phyloP scores from a whole-genome alignment of 352 stramenopile species.

The Pythium volutum region DNA sequence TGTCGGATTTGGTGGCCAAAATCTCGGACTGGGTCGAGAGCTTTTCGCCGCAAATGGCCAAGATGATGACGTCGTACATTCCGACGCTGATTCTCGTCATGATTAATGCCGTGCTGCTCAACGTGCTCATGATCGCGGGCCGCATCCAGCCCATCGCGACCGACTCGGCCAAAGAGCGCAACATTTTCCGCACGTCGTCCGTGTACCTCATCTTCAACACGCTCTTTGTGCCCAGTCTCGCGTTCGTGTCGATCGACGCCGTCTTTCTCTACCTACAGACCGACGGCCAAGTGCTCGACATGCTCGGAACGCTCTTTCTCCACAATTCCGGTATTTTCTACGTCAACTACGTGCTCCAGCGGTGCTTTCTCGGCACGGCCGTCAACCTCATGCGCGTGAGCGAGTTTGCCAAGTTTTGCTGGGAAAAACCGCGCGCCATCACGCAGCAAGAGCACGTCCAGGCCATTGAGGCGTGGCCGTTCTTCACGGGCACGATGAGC shows the following conservation, averaged over 20 bases:
- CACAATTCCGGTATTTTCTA: conserved; percentile 90
- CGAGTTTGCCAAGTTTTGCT: conserved; percentile 81
- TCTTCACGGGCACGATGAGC: conserved; percentile 83
- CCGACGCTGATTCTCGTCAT: conserved; percentile 85
- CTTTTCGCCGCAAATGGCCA: conserved; percentile 78
- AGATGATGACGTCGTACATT: conserved; percentile 75
- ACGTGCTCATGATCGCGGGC: conserved; percentile 75
- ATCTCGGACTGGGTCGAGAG: conserved; percentile 54
- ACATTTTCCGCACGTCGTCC: conserved; percentile 73
- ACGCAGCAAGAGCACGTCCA: conserved; percentile 69
- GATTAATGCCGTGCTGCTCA: conserved; percentile 85
- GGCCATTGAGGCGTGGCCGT: conserved; percentile 68
- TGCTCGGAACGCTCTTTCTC: conserved; percentile 81
- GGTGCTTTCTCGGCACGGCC: conserved; percentile 74
- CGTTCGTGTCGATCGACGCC: conserved; percentile 85
- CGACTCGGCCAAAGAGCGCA: conserved; percentile 80
- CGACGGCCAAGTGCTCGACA: conserved; percentile 72
- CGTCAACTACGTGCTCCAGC: conserved; percentile 85
- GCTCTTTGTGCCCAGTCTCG: conserved; percentile 81
- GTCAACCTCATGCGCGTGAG: conserved; percentile 71
- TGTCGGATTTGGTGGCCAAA: conserved; percentile 65
- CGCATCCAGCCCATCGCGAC: conserved; percentile 83
- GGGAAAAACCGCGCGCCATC: conserved; percentile 72
- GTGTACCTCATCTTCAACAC: conserved; percentile 89
- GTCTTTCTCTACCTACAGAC: conserved; percentile 73